phyloP scores from a whole-genome alignment of 176 grass and related monocot genomes.

The Cocos nucifera region DNA sequence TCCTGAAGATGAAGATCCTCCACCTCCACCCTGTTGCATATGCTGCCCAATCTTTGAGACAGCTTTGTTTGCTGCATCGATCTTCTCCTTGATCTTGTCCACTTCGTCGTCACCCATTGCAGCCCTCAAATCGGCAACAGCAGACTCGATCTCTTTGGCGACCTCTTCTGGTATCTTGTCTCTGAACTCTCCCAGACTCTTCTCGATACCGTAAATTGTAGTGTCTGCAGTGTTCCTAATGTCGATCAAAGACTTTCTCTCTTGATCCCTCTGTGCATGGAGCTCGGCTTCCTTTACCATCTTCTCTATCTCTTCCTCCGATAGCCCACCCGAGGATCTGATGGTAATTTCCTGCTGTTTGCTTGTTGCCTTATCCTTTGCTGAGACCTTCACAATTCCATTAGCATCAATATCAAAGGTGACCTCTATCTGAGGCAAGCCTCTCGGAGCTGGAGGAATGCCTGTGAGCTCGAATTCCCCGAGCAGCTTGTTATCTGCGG shows the following conservation, averaged over 20 bases:
- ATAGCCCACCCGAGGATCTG: conserved; percentile 88
- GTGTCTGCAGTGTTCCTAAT: conserved; percentile 80
- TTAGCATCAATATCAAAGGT: conserved; percentile 94
- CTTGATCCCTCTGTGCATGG: conserved; percentile 81
- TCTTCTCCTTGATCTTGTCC: conserved; percentile 96
- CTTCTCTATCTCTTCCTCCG: conserved; percentile 77
- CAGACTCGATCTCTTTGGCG: conserved; percentile 49
- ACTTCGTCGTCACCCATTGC: conserved; percentile 57
- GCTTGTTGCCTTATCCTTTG: conserved; percentile 73
- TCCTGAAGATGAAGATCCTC: background rate
- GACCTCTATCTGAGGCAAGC: conserved; percentile 85
- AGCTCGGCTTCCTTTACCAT: conserved; percentile 96
- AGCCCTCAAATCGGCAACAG: conserved; percentile 66
- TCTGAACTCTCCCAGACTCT: conserved; percentile 81
- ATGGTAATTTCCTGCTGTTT: conserved; percentile 98
- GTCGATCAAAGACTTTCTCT: conserved; percentile 77
- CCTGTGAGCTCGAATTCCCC: conserved; percentile 94
- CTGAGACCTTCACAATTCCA: conserved; percentile 94
- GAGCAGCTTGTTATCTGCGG: conserved; percentile 81
- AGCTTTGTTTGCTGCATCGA: conserved; percentile 85
- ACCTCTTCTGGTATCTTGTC: conserved; percentile 81
- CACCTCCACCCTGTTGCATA: conserved; percentile 51
- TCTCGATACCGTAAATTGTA: conserved; percentile 88
- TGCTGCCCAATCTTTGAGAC: conserved; percentile 92
- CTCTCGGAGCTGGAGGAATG: conserved; percentile 83